phyloP scores from a whole-genome alignment of 148 eudicot species.

The Chenopodium album region DNA sequence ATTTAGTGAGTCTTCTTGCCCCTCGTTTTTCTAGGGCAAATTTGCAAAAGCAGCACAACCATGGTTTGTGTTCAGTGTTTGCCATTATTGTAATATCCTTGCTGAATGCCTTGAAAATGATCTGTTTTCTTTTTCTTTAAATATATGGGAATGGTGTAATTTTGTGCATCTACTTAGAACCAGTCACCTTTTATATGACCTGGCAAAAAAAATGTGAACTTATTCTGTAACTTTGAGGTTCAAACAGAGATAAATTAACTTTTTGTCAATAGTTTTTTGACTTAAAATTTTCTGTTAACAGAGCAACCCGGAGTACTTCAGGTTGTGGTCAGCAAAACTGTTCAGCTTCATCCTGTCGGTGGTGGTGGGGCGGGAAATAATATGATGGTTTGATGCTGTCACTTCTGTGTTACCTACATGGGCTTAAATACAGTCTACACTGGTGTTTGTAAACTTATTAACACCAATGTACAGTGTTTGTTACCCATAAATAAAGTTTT shows the following conservation, averaged over 20 bases:
- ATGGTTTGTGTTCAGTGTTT: background rate
- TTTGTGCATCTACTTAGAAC: background rate
- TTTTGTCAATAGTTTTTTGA: background rate
- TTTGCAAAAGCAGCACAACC: background rate
- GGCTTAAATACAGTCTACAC: background rate
- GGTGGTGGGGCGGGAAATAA: conserved; percentile 37
- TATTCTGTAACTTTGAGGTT: background rate
- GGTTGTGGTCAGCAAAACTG: conserved; percentile 58
- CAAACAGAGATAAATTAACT: background rate
- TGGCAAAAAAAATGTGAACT: background rate
- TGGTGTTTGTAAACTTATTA: background rate
- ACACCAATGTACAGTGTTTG: background rate
- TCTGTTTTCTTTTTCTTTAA: background rate
- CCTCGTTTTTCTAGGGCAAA: background rate
- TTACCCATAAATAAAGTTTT: background rate
- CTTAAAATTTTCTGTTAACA: conserved; percentile 23
- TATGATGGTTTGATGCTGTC: conserved; percentile 11
- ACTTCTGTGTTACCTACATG: background rate
- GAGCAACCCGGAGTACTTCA: conserved; percentile 89
- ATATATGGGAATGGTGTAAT: background rate
- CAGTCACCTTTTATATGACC: background rate
- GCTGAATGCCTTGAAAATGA: background rate
- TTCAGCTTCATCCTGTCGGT: conserved; percentile 54
- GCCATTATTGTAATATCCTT: background rate
- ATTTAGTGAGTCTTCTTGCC: background rate